These are phyloP conservation scores for Saccharomyces hybrid DNA, from an alignment of 1,139 yeast species.

Conservation along the genomic window DNA sequence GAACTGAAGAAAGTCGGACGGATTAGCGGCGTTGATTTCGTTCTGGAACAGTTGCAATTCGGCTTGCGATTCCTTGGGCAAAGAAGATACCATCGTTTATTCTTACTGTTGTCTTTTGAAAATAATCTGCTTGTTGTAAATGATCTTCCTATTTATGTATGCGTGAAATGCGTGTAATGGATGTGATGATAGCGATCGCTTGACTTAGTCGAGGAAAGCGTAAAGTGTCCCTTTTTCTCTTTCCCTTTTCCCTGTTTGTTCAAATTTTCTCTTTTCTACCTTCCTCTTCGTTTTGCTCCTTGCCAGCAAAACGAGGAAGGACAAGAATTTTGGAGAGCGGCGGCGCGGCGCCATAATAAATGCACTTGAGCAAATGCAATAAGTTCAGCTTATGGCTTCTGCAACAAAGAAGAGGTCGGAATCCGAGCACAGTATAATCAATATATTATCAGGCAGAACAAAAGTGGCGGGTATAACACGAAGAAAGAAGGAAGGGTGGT, in stretches of 20 bases:
- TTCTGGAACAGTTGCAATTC: constrained; percentile 38
- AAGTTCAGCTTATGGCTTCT: neutral
- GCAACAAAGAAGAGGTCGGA: neutral
- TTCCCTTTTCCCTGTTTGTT: neutral
- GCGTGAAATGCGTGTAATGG: neutral
- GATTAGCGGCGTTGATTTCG: constrained; percentile 55
- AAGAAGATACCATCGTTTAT: constrained; percentile 2
- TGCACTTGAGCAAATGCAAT: neutral
- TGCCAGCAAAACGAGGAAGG: neutral
- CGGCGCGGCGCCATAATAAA: neutral
- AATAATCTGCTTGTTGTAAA: neutral
- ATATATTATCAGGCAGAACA: neutral
- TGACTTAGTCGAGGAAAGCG: neutral
- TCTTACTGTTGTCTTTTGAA: neutral
- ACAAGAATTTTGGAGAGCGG: neutral
- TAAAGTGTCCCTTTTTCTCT: neutral
- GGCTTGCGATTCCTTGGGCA: constrained; percentile 3
- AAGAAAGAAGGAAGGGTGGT: neutral
- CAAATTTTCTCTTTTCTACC: neutral
- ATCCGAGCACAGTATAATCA: neutral
- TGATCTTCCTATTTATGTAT: neutral
- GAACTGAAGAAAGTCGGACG: constrained; percentile 63
- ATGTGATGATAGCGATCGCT: neutral
- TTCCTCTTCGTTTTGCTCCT: neutral
- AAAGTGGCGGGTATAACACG: neutral